A percentile compares a stretch with the other conserved stretches of the same genome.
Evolutionary conservation across 1,284 basidiomycete species (phyloP).

Genomic region (Ceratobasidium sp.): DNA sequence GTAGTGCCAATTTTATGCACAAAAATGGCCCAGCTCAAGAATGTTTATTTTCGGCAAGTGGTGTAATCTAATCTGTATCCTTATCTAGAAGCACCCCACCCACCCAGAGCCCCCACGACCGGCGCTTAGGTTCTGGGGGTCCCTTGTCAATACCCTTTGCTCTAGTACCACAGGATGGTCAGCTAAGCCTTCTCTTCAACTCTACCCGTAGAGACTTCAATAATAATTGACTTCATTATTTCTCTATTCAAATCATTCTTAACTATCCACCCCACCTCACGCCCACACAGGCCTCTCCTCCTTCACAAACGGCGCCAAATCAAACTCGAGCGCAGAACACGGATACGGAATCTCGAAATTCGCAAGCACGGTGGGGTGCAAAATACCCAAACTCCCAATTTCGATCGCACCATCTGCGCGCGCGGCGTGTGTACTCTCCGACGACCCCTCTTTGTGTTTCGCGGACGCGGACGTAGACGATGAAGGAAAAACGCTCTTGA

Average conservation of each 20-base stretch:
- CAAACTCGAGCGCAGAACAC: conserved; percentile 96
- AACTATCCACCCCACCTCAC: neutral
- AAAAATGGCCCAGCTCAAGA: too few relatives aligned
- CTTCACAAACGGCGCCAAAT: conserved; percentile 92
- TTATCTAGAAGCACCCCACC: too few relatives aligned
- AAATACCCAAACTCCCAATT: conserved; percentile 87
- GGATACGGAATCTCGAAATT: conserved; percentile 95
- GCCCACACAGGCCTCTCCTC: conserved; percentile 58
- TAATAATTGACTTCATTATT: neutral
- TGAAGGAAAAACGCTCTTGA: conserved; percentile 58
- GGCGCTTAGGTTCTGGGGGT: too few relatives aligned
- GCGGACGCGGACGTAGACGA: conserved; percentile 50
- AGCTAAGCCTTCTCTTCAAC: neutral
- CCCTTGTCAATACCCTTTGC: too few relatives aligned
- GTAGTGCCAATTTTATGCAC: too few relatives aligned
- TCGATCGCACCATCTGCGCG: conserved; percentile 67
- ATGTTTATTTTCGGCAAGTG: too few relatives aligned
- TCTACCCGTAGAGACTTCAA: neutral
- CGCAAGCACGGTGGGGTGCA: conserved; percentile 90
- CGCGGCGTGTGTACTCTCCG: conserved; percentile 59
- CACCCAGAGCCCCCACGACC: too few relatives aligned
- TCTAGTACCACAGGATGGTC: too few relatives aligned
- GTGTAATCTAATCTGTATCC: too few relatives aligned
- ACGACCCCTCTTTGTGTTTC: conserved; percentile 54
- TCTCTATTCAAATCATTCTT: conserved; percentile 11